These are phyloP conservation scores for Pseudocercospora musae DNA, from an alignment of 2,329 filamentous ascomycete species.

Conservation along the genomic window DNA sequence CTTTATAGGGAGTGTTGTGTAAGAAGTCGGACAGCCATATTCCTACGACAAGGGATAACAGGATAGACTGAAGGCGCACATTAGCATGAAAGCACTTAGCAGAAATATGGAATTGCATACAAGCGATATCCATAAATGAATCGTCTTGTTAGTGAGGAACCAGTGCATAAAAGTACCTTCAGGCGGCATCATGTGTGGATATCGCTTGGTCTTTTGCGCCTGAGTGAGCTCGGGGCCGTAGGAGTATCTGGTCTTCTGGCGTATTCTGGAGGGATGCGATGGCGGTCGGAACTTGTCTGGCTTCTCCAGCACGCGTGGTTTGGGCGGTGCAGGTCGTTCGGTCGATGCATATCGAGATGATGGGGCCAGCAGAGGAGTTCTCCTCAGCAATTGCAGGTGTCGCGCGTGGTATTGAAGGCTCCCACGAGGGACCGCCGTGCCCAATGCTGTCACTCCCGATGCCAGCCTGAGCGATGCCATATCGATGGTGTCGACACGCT, in stretches of 20 bases:
- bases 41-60: conserved; percentile 65
- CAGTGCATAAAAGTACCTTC: conserved; percentile 77
- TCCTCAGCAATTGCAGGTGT: conserved; percentile 22
- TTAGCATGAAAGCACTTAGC: not conserved
- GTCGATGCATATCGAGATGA: conserved; percentile 32
- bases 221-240: conserved; percentile 71
- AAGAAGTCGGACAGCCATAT: conserved; percentile 79
- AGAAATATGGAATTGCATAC: conserved; percentile 50
- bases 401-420: conserved; percentile 29
- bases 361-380: conserved; percentile 4
- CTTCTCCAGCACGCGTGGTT: conserved; percentile 74
- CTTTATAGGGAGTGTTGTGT: conserved; percentile 71
- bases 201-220: conserved; percentile 66
- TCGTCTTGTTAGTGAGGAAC: conserved; percentile 71
- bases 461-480: conserved; percentile 10
- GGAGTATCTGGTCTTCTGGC: conserved; percentile 57
- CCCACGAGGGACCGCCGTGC: conserved; percentile 13
- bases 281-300: conserved; percentile 88
- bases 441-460: not conserved
- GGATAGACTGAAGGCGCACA: conserved; percentile 53
- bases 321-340: conserved; percentile 41
- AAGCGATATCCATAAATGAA: conserved; percentile 82
- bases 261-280: conserved; percentile 73
- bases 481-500: not conserved
- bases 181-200: conserved; percentile 86